Evolutionary conservation across 2,329 filamentous ascomycete genomes (phyloP).

Genomic region (Aspergillus fischeri): DNA sequence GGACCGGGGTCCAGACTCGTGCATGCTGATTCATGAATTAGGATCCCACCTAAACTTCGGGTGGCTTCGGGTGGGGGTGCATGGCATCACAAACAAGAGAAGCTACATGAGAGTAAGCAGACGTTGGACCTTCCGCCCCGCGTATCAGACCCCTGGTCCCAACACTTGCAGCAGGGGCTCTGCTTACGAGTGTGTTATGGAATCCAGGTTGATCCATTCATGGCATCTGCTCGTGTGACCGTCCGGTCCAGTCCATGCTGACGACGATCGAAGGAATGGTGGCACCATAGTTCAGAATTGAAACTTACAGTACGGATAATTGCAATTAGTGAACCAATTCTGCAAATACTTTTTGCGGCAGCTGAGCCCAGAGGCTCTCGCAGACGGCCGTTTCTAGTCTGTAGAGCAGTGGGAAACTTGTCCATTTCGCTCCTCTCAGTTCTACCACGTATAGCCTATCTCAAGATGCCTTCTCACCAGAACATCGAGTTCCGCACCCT

Average conservation of each 20-base stretch:
- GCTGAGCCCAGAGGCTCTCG: not conserved
- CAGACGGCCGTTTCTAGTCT: not conserved
- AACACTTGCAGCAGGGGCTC: too few relatives aligned
- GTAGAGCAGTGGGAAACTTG: not conserved
- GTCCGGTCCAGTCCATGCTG: not conserved
- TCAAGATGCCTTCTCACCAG: conserved; percentile 6
- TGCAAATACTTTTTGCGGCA: not conserved
- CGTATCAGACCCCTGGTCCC: too few relatives aligned
- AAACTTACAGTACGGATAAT: not conserved
- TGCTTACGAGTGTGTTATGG: not conserved
- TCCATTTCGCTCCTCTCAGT: not conserved
- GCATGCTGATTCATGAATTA: not conserved
- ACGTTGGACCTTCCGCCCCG: too few relatives aligned
- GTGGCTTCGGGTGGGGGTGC: too few relatives aligned
- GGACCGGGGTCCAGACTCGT: not conserved
- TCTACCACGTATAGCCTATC: not conserved
- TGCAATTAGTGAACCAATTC: not conserved
- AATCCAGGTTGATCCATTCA: not conserved
- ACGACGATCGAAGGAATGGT: too few relatives aligned
- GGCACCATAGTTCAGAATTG: not conserved
- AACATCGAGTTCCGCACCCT: conserved; percentile 41
- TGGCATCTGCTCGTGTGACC: not conserved
- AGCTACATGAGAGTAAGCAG: too few relatives aligned
- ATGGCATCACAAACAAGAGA: too few relatives aligned
- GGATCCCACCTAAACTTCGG: too few relatives aligned